A percentile compares a stretch with the other conserved stretches of the same genome.
These are phyloP conservation scores for Pythium myriotylum DNA, from an alignment of 352 stramenopile species.

Conservation along the genomic window DNA sequence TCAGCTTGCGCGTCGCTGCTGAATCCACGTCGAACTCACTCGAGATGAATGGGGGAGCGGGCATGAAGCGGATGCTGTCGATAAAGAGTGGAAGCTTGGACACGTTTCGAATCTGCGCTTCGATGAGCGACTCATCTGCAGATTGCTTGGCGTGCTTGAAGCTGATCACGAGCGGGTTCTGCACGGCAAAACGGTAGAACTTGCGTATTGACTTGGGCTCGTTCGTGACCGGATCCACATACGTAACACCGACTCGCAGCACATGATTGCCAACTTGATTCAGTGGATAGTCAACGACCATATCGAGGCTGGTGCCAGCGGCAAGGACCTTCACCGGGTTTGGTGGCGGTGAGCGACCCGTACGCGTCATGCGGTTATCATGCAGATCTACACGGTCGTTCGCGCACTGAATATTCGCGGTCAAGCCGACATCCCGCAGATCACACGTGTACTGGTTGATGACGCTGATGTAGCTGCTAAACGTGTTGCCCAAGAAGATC, in stretches of 20 bases:
- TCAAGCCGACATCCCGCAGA: constrained; percentile 73
- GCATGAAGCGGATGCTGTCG: constrained; percentile 80
- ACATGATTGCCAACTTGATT: constrained; percentile 89
- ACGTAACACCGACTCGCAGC: constrained; percentile 78
- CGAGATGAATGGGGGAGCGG: constrained; percentile 56
- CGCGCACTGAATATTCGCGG: constrained; percentile 86
- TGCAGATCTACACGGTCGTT: constrained; percentile 81
- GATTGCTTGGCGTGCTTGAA: constrained; percentile 74
- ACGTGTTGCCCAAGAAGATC: constrained; percentile 92
- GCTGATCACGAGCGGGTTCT: constrained; percentile 87
- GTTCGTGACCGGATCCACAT: constrained; percentile 70
- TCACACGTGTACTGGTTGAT: constrained; percentile 89
- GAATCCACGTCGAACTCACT: constrained; percentile 41
- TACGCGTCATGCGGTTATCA: constrained; percentile 75
- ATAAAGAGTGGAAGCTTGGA: constrained; percentile 80
- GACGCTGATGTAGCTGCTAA: constrained; percentile 93
- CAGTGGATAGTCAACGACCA: constrained; percentile 91
- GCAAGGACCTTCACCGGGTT: constrained; percentile 79
- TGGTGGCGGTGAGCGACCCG: constrained; percentile 59
- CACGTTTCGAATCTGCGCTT: constrained; percentile 84
- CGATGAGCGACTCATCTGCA: constrained; percentile 58
- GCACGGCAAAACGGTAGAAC: constrained; percentile 91
- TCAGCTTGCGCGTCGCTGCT: constrained; percentile 6
- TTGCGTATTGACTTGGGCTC: constrained; percentile 89
- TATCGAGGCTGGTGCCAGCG: constrained; percentile 82